Base-by-base conservation (phyloP, 495 filamentous ascomycete genomes). In the Ascodesmis nigricans region DNA sequence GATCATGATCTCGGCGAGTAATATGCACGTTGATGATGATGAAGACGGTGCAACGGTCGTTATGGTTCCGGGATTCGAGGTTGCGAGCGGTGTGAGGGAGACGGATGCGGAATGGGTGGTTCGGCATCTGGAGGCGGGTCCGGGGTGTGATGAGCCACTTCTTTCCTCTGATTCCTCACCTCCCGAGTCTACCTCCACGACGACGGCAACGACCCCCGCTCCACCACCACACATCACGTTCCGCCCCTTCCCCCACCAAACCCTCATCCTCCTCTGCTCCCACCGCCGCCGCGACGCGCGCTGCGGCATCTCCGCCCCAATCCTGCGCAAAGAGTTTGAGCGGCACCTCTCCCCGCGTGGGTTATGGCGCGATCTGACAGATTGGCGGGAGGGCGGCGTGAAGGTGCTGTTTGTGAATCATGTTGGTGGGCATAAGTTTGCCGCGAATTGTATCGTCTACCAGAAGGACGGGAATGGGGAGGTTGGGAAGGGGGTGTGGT, bases 361-460 rank as follows among this genome's bases (percentile, higher is more conserved):
- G 0, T 56, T 97, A 3, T 82, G 77, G 53, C 73, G 90, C 15
- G 87, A 95, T 49, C 56, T 83, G 22, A 68, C 81, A 33, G 87
- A 97, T 49, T 70, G 76, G 53, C 54, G 87, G 25, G 74, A 80
- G 0, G 84, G 83, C 10, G 87, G 90, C 1, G 83, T 90, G 2
- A 83, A 79, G 1, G 75, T 97, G 33, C 84, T 93, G 47, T 97
- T 95, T 50, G 81, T 95, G 45, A 82, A 71, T 43, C 87, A 97
- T 50, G 80, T 93, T 0, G 87, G 87, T 7, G 87, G 87, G 0
- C 87, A 97, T 50, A 90, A 91, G 56, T 95, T 80, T 52, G 67
- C 69, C 4, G 87, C 84, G 1, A 97, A 97, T 46, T 65, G 92
- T 45, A 73, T 97, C 55, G 59, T 97, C 0, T 95, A 97, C 49